phyloP scores from a whole-genome alignment of 441 rosid genomes.

The Erodium chrysanthum region DNA sequence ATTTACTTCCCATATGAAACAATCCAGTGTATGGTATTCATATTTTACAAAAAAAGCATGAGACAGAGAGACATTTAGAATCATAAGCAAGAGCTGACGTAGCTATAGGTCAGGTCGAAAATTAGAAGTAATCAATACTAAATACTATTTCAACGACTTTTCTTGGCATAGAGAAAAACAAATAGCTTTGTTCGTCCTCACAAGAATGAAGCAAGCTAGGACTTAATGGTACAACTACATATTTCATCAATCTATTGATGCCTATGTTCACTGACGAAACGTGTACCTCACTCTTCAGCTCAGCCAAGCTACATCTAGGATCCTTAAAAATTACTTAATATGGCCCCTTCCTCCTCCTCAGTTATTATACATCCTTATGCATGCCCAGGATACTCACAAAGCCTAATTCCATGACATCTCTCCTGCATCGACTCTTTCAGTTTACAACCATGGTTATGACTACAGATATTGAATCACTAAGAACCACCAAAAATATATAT shows the following conservation, averaged over 20 bases:
- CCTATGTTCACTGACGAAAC: conserved; percentile 23
- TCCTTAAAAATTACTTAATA: conserved; percentile 54
- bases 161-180: no score
- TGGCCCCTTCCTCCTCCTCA: conserved; percentile 43
- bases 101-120: not conserved
- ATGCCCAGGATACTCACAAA: conserved; percentile 57
- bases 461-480: no score
- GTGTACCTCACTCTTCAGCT: conserved; percentile 44
- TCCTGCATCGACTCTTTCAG: conserved; percentile 64
- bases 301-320: conserved; percentile 85
- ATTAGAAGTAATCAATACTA: not conserved
- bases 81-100: not conserved
- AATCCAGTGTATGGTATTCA: not conserved
- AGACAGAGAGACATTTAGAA: not conserved
- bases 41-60: not conserved
- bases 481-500: no score
- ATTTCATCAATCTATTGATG: not conserved
- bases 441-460: no score
- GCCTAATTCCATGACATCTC: conserved; percentile 73
- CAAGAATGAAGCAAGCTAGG: no score
- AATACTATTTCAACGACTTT: not conserved
- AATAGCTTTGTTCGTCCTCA: no score
- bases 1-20: no score
- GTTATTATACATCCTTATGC: conserved; percentile 51
- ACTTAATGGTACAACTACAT: not conserved